Percentiles rank a stretch among this genome's conserved stretches.
Evolutionary conservation across 2,329 filamentous ascomycete genomes (phyloP).

Genomic region (Cladophialophora yegresii): DNA sequence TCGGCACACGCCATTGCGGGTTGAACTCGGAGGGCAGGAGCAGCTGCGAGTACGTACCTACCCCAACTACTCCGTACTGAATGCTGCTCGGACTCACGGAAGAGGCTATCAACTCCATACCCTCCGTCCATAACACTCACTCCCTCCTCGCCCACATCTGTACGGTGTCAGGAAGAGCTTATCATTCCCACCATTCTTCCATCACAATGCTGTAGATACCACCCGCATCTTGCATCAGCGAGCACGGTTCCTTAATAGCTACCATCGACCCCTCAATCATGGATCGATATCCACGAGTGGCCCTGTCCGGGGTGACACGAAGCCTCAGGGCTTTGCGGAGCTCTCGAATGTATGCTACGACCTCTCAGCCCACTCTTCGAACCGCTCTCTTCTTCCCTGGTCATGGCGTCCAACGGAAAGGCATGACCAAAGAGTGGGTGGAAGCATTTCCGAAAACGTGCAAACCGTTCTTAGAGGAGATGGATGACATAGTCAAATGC

Average conservation of each 20-base stretch:
- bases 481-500: conserved; percentile 74
- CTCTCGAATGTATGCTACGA: conserved; percentile 28
- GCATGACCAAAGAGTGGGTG: conserved; percentile 84
- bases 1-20: neutral
- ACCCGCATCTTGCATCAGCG: neutral
- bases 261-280: conserved; percentile 16
- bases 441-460: conserved; percentile 80
- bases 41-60: neutral
- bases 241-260: neutral
- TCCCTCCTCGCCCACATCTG: neutral
- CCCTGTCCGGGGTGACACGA: conserved; percentile 13
- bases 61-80: neutral
- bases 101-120: neutral
- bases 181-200: neutral
- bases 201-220: conserved; percentile 11
- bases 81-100: conserved; percentile 20
- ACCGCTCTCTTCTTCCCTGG: conserved; percentile 55
- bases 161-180: neutral
- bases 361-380: conserved; percentile 38
- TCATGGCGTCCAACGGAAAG: conserved; percentile 85
- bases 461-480: conserved; percentile 76
- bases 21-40: neutral
- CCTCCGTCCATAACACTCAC: neutral
- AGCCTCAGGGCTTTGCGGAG: conserved; percentile 12
- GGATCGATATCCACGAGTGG: conserved; percentile 22